Conservation (phyloP, 177 flowering plant genomes). For the Vitis hybrid region DNA sequence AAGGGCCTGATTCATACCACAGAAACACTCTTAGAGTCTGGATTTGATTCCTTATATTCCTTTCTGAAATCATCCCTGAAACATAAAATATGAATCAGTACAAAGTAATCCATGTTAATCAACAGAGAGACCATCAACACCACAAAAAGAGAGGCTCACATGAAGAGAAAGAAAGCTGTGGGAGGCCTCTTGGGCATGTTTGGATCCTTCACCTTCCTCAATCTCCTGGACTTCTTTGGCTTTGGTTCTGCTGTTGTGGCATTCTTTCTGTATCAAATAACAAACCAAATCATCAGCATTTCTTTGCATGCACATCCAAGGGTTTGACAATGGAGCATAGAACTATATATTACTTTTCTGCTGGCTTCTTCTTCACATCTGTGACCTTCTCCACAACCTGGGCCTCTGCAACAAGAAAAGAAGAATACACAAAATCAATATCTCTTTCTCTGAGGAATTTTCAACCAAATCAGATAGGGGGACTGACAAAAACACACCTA, state of each 20-base stretch:
- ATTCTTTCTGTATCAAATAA: constrained; percentile 39
- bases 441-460: background rate
- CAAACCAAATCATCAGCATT: background rate
- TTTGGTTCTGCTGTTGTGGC: constrained; percentile 36
- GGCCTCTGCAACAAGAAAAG: constrained; percentile 41
- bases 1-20: constrained; percentile 32
- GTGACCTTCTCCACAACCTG: constrained; percentile 59
- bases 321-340: background rate
- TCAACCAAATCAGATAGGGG: background rate
- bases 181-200: constrained; percentile 84
- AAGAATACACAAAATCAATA: constrained; percentile 16
- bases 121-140: background rate
- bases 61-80: constrained; percentile 87
- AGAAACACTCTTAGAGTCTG: constrained; percentile 59
- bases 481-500: constrained; percentile 38
- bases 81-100: constrained; percentile 1
- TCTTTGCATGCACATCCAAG: too few relatives aligned
- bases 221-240: constrained; percentile 42
- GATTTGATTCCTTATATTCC: constrained; percentile 64
- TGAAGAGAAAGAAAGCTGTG: constrained; percentile 83
- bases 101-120: background rate
- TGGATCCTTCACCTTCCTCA: constrained; percentile 55
- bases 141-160: constrained; percentile 35
- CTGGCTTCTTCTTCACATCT: constrained; percentile 56
- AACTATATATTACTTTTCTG: constrained; percentile 36